Conservation (phyloP, 1,284 basidiomycete species). For the Malassezia pachydermatis region DNA sequence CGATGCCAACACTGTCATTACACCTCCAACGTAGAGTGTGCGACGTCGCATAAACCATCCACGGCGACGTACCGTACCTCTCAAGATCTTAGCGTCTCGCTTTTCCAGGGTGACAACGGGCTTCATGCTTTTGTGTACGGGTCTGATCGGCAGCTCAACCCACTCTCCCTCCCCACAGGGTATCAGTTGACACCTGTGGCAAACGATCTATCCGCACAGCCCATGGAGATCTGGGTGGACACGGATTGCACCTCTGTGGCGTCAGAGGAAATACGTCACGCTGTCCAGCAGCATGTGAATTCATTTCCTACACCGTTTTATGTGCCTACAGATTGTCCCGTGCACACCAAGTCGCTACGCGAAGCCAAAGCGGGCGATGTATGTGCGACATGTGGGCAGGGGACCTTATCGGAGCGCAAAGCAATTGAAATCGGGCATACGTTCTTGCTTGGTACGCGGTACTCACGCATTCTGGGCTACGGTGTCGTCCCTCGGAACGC, state of each 20-base stretch:
- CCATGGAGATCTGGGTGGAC: not conserved
- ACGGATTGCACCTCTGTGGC: not conserved
- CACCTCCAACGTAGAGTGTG: slow-evolving; percentile 46
- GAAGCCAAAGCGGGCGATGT: slow-evolving; percentile 24
- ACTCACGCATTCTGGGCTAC: slow-evolving; percentile 39
- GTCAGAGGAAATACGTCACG: not conserved
- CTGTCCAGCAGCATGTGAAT: not conserved
- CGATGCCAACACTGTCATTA: slow-evolving; percentile 43
- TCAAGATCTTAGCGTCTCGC: too few relatives aligned
- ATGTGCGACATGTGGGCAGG: slow-evolving; percentile 24
- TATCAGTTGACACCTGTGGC: too few relatives aligned
- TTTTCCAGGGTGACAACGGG: too few relatives aligned
- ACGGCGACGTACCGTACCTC: too few relatives aligned
- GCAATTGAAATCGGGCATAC: slow-evolving; percentile 49
- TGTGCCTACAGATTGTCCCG: too few relatives aligned
- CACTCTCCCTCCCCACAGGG: too few relatives aligned
- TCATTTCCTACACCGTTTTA: too few relatives aligned
- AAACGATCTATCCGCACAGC: too few relatives aligned
- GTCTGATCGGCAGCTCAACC: too few relatives aligned
- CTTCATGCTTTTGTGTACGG: too few relatives aligned
- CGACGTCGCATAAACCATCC: slow-evolving; percentile 22
- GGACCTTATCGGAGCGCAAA: slow-evolving; percentile 21
- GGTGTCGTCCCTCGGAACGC: slow-evolving; percentile 16
- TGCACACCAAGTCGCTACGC: too few relatives aligned
- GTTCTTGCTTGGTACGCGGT: slow-evolving; percentile 46